Evolutionary conservation across 2,329 filamentous ascomycete genomes (phyloP).

Genomic region (Phyllosticta citribraziliensis): DNA sequence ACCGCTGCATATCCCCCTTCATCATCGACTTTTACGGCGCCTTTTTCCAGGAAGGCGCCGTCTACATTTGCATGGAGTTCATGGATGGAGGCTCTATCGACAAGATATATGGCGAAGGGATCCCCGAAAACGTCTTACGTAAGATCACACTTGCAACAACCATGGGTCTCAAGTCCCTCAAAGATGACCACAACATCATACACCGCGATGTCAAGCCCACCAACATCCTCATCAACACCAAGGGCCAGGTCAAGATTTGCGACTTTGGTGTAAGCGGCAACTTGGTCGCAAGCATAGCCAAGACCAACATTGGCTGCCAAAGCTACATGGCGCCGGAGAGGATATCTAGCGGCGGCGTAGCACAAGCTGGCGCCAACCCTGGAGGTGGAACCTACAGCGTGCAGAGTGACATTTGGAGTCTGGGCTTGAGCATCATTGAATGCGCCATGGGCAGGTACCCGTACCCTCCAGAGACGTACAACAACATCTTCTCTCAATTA

Average conservation of each 20-base stretch:
- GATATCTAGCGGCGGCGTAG: slow-evolving; percentile 77
- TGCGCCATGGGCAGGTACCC: slow-evolving; percentile 91
- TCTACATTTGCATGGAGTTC: slow-evolving; percentile 98
- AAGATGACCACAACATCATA: slow-evolving; percentile 98
- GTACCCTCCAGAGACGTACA: slow-evolving; percentile 93
- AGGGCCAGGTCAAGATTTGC: slow-evolving; percentile 92
- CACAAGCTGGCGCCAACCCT: slow-evolving; percentile 56
- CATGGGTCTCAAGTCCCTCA: slow-evolving; percentile 83
- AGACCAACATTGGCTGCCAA: slow-evolving; percentile 97
- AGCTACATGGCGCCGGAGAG: slow-evolving; percentile 98
- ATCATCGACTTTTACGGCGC: slow-evolving; percentile 99
- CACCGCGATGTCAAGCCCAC: slow-evolving; percentile 98
- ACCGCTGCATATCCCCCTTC: slow-evolving; percentile 88
- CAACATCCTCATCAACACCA: slow-evolving; percentile 89
- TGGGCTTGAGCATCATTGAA: slow-evolving; percentile 90
- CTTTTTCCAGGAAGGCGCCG: slow-evolving; percentile 96
- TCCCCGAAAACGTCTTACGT: slow-evolving; percentile 76
- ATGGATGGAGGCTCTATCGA: slow-evolving; percentile 99
- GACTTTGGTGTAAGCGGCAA: slow-evolving; percentile 98
- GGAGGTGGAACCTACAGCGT: slow-evolving; percentile 87
- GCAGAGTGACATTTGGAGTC: slow-evolving; percentile 95
- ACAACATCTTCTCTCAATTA: slow-evolving; percentile 95
- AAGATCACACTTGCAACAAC: slow-evolving; percentile 88
- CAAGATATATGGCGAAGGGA: slow-evolving; percentile 83
- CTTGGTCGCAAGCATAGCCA: slow-evolving; percentile 91